These are phyloP conservation scores for Trichoderma atroviride DNA, from an alignment of 2,329 filamentous ascomycete species.

Conservation along the genomic window DNA sequence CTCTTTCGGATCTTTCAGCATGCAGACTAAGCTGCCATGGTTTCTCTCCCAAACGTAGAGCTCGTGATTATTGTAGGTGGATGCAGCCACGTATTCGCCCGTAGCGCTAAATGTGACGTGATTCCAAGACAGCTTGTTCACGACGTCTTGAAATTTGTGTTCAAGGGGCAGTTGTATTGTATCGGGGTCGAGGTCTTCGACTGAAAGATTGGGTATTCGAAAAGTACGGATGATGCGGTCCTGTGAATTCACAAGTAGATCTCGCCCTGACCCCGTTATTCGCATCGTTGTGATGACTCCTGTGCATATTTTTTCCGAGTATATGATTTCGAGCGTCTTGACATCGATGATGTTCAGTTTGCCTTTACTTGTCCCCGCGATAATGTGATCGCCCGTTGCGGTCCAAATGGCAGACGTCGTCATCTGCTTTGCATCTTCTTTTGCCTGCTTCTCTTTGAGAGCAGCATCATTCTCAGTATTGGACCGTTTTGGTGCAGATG, in stretches of 20 bases:
- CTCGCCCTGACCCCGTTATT: constrained; percentile 77
- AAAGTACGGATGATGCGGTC: constrained; percentile 95
- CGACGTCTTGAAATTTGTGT: constrained; percentile 97
- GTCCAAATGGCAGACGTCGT: constrained; percentile 94
- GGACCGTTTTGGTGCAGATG: constrained; percentile 78
- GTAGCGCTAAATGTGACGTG: constrained; percentile 93
- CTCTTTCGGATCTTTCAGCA: constrained; percentile 94
- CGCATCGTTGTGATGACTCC: constrained; percentile 88
- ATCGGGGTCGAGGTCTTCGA: constrained; percentile 73
- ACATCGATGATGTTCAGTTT: constrained; percentile 95
- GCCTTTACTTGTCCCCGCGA: constrained; percentile 92
- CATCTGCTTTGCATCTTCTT: constrained; percentile 91
- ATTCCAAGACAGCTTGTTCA: constrained; percentile 94
- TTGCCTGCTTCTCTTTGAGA: constrained; percentile 78
- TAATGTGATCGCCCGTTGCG: constrained; percentile 79
- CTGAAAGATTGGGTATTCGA: constrained; percentile 76
- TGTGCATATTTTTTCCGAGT: constrained; percentile 84
- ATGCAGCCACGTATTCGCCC: constrained; percentile 93
- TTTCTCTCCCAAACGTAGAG: constrained; percentile 97
- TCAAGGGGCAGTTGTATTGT: constrained; percentile 89
- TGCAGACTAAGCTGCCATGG: constrained; percentile 91
- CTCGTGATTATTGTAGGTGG: constrained; percentile 97
- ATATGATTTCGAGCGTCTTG: constrained; percentile 77
- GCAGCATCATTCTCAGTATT: constrained; percentile 70
- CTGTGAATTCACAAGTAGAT: constrained; percentile 88